Conservation (phyloP, 345 rosid genomes). For the Limnanthes douglasii region DNA sequence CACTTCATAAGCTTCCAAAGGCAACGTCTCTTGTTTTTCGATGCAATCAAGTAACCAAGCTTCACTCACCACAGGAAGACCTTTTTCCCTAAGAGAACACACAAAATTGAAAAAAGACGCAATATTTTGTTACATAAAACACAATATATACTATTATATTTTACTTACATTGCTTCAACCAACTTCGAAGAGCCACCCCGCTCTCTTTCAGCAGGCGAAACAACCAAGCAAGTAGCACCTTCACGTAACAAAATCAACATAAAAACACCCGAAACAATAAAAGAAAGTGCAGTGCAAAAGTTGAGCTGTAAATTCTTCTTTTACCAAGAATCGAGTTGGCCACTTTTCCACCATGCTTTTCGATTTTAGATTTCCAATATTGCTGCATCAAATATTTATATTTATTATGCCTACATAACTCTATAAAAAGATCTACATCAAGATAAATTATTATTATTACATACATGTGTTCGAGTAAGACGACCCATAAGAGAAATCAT, state of each 20-base stretch:
- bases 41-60: slow-evolving; percentile 60
- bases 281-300: not conserved
- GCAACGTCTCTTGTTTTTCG: slow-evolving; percentile 53
- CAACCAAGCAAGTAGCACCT: slow-evolving; percentile 57
- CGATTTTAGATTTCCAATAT: slow-evolving; percentile 43
- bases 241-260: not conserved
- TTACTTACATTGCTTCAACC: slow-evolving; percentile 55
- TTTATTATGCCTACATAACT: not conserved
- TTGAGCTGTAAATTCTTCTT: no score
- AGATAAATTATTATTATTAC: not conserved
- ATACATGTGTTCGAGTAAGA: slow-evolving; percentile 53
- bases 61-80: slow-evolving; percentile 43
- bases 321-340: slow-evolving; percentile 36
- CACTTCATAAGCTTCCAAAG: slow-evolving; percentile 47
- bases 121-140: not conserved
- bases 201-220: slow-evolving; percentile 42
- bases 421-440: not conserved
- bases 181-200: slow-evolving; percentile 53
- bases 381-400: no score
- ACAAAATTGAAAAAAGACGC: not conserved
- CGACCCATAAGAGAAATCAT: slow-evolving; percentile 55
- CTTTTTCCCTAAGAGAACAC: slow-evolving; percentile 27
- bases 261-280: not conserved
- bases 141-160: not conserved
- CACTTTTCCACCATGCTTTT: slow-evolving; percentile 48